phyloP scores from a whole-genome alignment of 805 yeast species.

The Metschnikowia cerradonensis region DNA sequence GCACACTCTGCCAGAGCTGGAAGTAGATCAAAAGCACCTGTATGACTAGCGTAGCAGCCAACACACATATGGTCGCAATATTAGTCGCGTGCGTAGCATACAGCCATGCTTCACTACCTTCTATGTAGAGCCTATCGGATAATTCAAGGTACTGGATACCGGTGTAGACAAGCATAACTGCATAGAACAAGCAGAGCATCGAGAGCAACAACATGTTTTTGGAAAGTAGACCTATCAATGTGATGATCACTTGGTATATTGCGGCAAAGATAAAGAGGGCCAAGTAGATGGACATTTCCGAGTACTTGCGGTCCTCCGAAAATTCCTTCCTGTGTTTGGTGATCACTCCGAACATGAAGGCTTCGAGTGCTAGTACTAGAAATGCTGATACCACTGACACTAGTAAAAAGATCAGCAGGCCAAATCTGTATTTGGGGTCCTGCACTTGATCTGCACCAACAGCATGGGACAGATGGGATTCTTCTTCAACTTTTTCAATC shows the following conservation, averaged over 20 bases:
- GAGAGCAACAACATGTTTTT: slow-evolving; percentile 39
- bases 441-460: not conserved
- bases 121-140: slow-evolving; percentile 19
- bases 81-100: slow-evolving; percentile 34
- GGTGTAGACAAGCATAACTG: slow-evolving; percentile 43
- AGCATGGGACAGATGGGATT: not conserved
- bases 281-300: slow-evolving; percentile 38
- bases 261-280: slow-evolving; percentile 48
- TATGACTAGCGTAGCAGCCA: slow-evolving; percentile 32
- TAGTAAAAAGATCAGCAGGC: slow-evolving; percentile 20
- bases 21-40: slow-evolving; percentile 28
- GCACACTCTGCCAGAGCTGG: slow-evolving; percentile 36
- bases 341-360: slow-evolving; percentile 37
- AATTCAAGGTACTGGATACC: slow-evolving; percentile 45
- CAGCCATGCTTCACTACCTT: slow-evolving; percentile 22
- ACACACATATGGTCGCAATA: slow-evolving; percentile 40
- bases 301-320: slow-evolving; percentile 19
- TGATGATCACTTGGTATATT: slow-evolving; percentile 37
- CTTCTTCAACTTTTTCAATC: not conserved
- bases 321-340: slow-evolving; percentile 26
- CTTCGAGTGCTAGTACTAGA: slow-evolving; percentile 33
- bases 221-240: slow-evolving; percentile 35
- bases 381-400: slow-evolving; percentile 33
- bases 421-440: slow-evolving; percentile 1
- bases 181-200: slow-evolving; percentile 37